Evolutionary conservation across 352 stramenopile species (phyloP).

Genomic region (Phytophthora vignae): DNA sequence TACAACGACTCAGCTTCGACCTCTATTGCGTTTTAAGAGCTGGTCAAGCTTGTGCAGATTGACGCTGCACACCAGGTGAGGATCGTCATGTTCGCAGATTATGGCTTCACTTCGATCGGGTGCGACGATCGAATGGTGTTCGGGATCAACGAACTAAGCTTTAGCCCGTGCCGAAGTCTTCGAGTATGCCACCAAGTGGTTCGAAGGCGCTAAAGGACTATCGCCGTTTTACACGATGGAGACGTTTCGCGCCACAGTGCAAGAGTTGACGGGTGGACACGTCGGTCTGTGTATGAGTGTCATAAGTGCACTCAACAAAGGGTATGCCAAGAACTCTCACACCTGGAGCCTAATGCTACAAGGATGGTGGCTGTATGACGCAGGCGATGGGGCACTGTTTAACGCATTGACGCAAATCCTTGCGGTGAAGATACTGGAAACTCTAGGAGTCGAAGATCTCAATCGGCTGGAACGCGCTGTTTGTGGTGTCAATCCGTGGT

Average conservation of each 20-base stretch:
- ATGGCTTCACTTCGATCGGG: not conserved
- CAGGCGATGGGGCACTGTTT: not conserved
- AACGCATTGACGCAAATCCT: not conserved
- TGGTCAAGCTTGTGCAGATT: not conserved
- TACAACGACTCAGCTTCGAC: not conserved
- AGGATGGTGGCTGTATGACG: not conserved
- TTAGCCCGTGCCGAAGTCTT: not conserved
- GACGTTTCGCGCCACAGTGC: too few relatives aligned
- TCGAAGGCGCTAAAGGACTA: not conserved
- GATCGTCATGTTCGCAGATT: not conserved
- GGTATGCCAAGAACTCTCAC: not conserved
- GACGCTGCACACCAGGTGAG: not conserved
- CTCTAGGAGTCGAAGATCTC: not conserved
- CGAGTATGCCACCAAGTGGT: not conserved
- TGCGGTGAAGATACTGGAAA: not conserved
- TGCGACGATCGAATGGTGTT: not conserved
- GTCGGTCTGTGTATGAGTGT: not conserved
- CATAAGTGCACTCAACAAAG: not conserved
- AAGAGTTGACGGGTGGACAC: too few relatives aligned
- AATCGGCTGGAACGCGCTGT: not conserved
- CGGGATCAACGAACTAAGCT: not conserved
- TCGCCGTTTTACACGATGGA: too few relatives aligned
- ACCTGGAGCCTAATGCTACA: not conserved
- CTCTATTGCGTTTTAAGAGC: not conserved
- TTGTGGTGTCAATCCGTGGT: not conserved